Evolutionary conservation across 257 asterid species (phyloP), one percentile per base, ranked within the genome.

Genomic region (Parsonsia alboflavescens): DNA sequence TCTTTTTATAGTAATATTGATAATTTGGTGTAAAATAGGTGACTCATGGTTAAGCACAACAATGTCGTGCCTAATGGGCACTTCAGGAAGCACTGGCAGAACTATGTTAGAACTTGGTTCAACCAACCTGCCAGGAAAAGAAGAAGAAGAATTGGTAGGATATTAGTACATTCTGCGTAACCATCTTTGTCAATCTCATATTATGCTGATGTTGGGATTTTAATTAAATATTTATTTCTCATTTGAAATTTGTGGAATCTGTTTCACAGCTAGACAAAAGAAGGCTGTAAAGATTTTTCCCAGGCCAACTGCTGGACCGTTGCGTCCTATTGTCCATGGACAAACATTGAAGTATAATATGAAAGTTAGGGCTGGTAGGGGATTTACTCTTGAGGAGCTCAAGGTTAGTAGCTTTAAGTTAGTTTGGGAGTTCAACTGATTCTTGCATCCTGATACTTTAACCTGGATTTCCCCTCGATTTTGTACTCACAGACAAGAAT

Each of bases 311-410:
- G 75, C 85, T 15, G 85, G 85, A 19, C 67, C 85, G 2, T 78
- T 81, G 22, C 80, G 85, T 0, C 82, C 85, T 46, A 67, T 81
- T 71, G 85, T 81, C 46, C 85, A 81, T 71, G 85, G 85, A 46
- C 79, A 77, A n/a, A 81, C 82, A 30, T 42, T 78, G 53, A 81
- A 78, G 76, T 81, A 77, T 68, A 81, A 74, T 24, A 81, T 81
- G 82, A 81, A 81, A 81, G 77, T 78, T 74, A 76, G 82, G 72
- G 85, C 85, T 58, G 82, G 85, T 7, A 81, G 82, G 58, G 85
- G 82, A 17, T 78, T 81, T 28, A 56, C 82, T 67, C 78, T 81
- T 73, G 84, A 77, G 66, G 81, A 77, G 61, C 81, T 77, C 12
- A 81, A 81, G 77, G 82, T 73, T 16, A 17, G 70, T 10, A 44